Percentiles rank a stretch among this genome's conserved stretches.
Conservation (phyloP, 495 filamentous ascomycete genomes). For the Cudoniella acicularis region DNA sequence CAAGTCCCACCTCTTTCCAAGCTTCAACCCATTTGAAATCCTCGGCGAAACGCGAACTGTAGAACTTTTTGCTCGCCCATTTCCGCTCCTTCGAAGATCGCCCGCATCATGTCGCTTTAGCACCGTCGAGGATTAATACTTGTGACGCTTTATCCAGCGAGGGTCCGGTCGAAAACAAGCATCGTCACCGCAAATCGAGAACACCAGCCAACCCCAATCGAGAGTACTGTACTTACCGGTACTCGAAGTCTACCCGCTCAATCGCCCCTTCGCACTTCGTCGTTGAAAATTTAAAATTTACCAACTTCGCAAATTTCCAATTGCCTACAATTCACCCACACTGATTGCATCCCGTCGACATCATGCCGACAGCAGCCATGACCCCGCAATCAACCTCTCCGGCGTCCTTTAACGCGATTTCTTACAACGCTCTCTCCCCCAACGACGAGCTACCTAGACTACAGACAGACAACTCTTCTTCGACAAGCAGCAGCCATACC, state of each 20-base stretch:
- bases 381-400: constrained; percentile 6
- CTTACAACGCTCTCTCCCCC: not conserved
- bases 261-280: too few relatives aligned
- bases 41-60: not conserved
- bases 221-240: not conserved
- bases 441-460: not conserved
- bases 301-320: not conserved
- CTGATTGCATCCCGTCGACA: not conserved
- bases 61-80: not conserved
- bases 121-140: too few relatives aligned
- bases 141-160: too few relatives aligned
- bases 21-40: not conserved
- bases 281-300: not conserved
- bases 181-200: not conserved
- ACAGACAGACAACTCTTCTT: constrained; percentile 6
- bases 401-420: not conserved
- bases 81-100: not conserved
- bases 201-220: not conserved
- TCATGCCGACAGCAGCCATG: constrained; percentile 8
- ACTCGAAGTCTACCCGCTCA: too few relatives aligned
- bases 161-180: too few relatives aligned
- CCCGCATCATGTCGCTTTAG: not conserved
- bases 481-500: constrained; percentile 3
- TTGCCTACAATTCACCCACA: not conserved
- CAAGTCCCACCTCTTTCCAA: not conserved